Evolutionary conservation across 352 stramenopile genomes (phyloP).

Genomic region (Pythium oligandrum): DNA sequence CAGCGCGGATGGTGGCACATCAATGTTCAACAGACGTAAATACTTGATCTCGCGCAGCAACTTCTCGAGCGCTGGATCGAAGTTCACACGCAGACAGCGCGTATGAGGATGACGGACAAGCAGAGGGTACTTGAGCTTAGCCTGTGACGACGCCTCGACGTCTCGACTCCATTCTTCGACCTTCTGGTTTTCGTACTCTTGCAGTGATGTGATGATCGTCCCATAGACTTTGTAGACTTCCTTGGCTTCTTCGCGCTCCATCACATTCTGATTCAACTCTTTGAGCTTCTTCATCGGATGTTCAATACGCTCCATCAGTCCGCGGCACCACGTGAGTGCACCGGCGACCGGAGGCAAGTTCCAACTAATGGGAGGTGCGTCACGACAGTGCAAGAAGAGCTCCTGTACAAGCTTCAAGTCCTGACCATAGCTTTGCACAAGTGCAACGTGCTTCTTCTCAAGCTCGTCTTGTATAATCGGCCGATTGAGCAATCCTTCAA

Average conservation of each 20-base stretch:
- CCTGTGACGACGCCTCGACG: constrained; percentile 92
- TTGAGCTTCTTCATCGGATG: constrained; percentile 97
- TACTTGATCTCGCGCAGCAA: constrained; percentile 98
- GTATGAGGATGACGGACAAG: constrained; percentile 89
- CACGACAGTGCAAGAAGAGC: constrained; percentile 92
- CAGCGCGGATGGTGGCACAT: constrained; percentile 92
- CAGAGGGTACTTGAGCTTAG: constrained; percentile 95
- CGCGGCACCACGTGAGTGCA: constrained; percentile 94
- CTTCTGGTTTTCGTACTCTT: constrained; percentile 97
- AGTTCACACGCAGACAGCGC: constrained; percentile 94
- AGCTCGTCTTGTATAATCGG: constrained; percentile 96
- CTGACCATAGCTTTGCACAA: constrained; percentile 95
- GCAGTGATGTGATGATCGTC: constrained; percentile 94
- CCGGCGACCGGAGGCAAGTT: constrained; percentile 95
- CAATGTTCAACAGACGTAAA: constrained; percentile 92
- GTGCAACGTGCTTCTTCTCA: constrained; percentile 96
- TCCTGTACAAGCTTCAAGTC: constrained; percentile 97
- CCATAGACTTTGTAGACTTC: constrained; percentile 97
- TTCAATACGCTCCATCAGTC: constrained; percentile 94
- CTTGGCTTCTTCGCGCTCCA: constrained; percentile 97
- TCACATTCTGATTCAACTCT: constrained; percentile 94
- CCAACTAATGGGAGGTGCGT: constrained; percentile 91
- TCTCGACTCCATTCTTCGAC: constrained; percentile 96
- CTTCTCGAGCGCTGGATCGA: constrained; percentile 95
- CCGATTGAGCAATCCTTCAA: constrained; percentile 93